Evolutionary conservation across 352 stramenopile species (phyloP).

Genomic region (Chrysophaeum taylorii): DNA sequence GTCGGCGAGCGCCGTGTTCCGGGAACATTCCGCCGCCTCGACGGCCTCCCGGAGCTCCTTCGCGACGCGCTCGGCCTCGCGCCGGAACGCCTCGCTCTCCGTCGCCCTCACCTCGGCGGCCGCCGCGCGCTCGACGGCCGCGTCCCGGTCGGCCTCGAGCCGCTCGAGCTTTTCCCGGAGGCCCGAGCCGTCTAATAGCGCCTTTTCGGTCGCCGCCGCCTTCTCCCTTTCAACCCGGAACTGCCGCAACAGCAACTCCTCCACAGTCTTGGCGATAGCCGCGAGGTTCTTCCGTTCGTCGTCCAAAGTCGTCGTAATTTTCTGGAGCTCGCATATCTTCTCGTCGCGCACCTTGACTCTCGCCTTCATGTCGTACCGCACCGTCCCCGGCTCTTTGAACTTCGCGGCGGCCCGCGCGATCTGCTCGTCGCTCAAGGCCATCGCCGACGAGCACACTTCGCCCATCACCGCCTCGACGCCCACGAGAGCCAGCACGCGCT

Average conservation of each 20-base stretch:
- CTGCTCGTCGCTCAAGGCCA: neutral
- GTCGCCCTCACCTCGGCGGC: neutral
- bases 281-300: neutral
- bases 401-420: neutral
- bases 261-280: neutral
- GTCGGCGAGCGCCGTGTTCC: too few relatives aligned
- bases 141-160: neutral
- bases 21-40: neutral
- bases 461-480: neutral
- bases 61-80: neutral
- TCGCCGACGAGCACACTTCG: neutral
- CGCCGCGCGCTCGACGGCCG: neutral
- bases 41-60: neutral
- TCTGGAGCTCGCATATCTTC: neutral
- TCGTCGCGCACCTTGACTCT: constrained; percentile 4
- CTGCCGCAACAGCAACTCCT: neutral
- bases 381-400: neutral
- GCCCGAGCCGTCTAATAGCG: neutral
- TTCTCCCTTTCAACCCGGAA: neutral
- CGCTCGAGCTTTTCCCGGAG: neutral
- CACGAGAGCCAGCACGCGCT: neutral
- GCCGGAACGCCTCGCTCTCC: neutral
- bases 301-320: neutral
- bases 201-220: neutral
- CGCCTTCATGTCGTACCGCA: neutral